Percentiles rank a stretch among this genome's conserved stretches.
These are phyloP conservation scores for Myochromella boudieri DNA, from an alignment of 768 basidiomycete species.

Conservation along the genomic window DNA sequence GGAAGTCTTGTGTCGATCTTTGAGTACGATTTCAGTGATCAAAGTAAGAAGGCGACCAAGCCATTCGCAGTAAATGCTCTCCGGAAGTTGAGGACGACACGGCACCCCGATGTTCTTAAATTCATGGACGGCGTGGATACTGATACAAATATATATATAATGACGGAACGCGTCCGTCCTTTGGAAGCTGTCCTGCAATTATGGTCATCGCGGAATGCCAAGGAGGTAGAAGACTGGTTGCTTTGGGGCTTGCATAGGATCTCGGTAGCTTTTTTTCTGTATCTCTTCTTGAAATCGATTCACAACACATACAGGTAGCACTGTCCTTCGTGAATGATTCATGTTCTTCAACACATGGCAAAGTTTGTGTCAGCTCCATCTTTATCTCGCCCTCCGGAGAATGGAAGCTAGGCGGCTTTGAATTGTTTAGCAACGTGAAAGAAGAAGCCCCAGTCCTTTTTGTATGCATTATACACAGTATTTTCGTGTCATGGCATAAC, in stretches of 20 bases:
- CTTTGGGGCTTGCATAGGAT: conserved; percentile 93
- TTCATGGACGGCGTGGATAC: conserved; percentile 94
- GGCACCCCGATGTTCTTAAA: conserved; percentile 95
- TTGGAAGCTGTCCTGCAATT: conserved; percentile 59
- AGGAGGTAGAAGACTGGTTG: conserved; percentile 83
- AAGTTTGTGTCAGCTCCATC: conserved; percentile 68
- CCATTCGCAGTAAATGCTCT: conserved; percentile 87
- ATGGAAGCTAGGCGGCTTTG: conserved; percentile 96
- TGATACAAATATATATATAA: conserved; percentile 83
- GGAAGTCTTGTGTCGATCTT: conserved; percentile 84
- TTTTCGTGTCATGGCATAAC: conserved; percentile 7
- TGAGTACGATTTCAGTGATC: conserved; percentile 79
- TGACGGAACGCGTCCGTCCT: conserved; percentile 91
- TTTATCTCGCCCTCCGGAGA: conserved; percentile 94
- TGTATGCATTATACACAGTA: conserved; percentile 51
- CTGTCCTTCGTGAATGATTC: conserved; percentile 88
- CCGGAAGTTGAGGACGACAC: conserved; percentile 83
- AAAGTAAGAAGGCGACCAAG: conserved; percentile 55
- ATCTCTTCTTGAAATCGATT: conserved; percentile 5
- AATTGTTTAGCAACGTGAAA: conserved; percentile 79
- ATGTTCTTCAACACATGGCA: conserved; percentile 81
- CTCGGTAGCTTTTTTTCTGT: conserved; percentile 53
- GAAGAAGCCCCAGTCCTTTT: conserved; percentile 80
- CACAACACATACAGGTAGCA: conserved; percentile 63
- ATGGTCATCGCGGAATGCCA: conserved; percentile 60